Base-by-base conservation (phyloP, 176 grass and related monocot species). In the Secale cereale region DNA sequence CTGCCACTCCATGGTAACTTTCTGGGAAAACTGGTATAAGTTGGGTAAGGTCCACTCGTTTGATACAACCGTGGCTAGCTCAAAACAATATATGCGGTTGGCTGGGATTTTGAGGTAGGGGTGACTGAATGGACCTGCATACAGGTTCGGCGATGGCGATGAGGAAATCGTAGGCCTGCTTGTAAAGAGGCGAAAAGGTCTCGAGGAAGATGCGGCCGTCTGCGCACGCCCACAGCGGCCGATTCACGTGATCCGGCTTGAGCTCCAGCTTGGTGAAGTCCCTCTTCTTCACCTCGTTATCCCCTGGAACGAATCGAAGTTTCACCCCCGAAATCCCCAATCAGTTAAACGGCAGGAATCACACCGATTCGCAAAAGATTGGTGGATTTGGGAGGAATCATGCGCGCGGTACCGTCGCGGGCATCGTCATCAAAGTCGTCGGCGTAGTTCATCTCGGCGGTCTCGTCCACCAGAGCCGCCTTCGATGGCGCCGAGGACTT, bases 131-230 rank as follows among this genome's bases (percentile, higher is more conserved):
- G 19, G 70, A 95, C 95, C 96, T 95, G 90, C 93, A 95, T 48
- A 98, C 93, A 52, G 96, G 96, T 85, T 98, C 96, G 2, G 96
- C 91, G 22, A 98, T 95, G 22, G 93, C 96, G 19, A 98, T 95
- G 27, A 98, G 89, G 63, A 95, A 98, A 92, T 95, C 96, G 26
- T 98, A 98, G 10, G 96, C 96, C 70, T 98, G 91, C 37, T 98
- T 98, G 88, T 98, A 98, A 46, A 98, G 93, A n/a, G 93, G 86
- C 6, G 93, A 98, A 74, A 95, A 98, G 15, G 96, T 95, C 78
- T 98, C 93, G 17, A 95, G 89, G 80, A 95, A 94, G 79, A 98
- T 98, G 62, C 96, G 91, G 30, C 89, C 96, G 63, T 98, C 93
- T 3, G 91, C 89, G 54, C 96, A 98, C 19, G 96, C 96, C 96